Conservation (phyloP, 208 protist genomes). For the Kentomonas sorsogonicus region DNA sequence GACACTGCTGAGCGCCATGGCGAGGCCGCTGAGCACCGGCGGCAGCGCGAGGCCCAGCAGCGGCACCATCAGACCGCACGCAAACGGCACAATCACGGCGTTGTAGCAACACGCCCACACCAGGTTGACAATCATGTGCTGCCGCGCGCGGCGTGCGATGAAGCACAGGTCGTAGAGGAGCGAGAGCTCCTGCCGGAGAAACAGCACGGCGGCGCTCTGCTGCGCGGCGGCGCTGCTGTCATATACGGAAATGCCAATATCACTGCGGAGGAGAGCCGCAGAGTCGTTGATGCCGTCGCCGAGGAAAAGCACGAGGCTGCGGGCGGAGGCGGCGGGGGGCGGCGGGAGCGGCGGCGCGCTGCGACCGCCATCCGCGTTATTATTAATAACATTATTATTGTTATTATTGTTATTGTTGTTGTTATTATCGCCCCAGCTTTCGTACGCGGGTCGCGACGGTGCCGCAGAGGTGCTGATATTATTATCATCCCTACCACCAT, state of each 20-base stretch:
- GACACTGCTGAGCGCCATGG: conserved; percentile 80
- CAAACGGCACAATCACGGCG: conserved; percentile 77
- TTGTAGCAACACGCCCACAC: conserved; percentile 89
- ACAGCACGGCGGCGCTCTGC: conserved; percentile 78
- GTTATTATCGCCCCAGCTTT: too few relatives aligned
- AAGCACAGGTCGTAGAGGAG: conserved; percentile 61
- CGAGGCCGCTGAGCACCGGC: conserved; percentile 58
- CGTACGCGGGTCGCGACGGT: too few relatives aligned
- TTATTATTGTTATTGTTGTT: too few relatives aligned
- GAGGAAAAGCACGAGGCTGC: conserved; percentile 67
- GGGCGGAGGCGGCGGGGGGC: conserved; percentile 17
- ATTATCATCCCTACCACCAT: too few relatives aligned
- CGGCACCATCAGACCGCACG: conserved; percentile 71
- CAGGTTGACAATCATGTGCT: conserved; percentile 85
- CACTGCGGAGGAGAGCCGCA: conserved; percentile 75
- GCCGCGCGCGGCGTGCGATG: conserved; percentile 63
- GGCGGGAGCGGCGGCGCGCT: too few relatives aligned
- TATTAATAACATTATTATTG: too few relatives aligned
- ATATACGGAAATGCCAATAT: conserved; percentile 86
- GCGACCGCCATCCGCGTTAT: too few relatives aligned
- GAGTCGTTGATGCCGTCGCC: conserved; percentile 91
- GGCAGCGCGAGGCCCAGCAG: conserved; percentile 56
- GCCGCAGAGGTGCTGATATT: too few relatives aligned
- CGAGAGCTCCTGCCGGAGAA: conserved; percentile 66
- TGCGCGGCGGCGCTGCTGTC: conserved; percentile 80